These are phyloP conservation scores for Plicaturopsis crispa DNA, from an alignment of 768 basidiomycete species.

Conservation along the genomic window DNA sequence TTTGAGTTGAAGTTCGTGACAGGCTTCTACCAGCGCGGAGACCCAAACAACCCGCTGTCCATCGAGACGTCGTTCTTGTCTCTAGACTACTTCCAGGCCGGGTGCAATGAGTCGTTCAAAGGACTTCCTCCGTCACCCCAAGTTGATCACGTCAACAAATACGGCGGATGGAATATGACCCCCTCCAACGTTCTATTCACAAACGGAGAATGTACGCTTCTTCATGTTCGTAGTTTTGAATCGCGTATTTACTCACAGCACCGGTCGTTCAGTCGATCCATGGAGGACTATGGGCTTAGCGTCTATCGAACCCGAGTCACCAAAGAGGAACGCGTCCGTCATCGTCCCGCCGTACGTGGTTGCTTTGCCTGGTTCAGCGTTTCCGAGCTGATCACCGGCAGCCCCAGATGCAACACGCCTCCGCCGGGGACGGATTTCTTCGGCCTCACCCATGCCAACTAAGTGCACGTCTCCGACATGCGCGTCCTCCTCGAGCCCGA, in stretches of 20 bases:
- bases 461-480: conserved; percentile 46
- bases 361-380: background rate
- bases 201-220: conserved; percentile 38
- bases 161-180: conserved; percentile 46
- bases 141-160: conserved; percentile 38
- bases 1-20: too few species aligned
- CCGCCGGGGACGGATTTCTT: conserved; percentile 31
- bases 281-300: conserved; percentile 46
- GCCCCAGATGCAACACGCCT: conserved; percentile 32
- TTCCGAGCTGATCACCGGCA: too few species aligned
- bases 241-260: too few species aligned
- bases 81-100: conserved; percentile 34
- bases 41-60: conserved; percentile 34
- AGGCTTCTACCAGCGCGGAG: conserved; percentile 43
- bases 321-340: conserved; percentile 29
- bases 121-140: conserved; percentile 32
- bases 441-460: conserved; percentile 35
- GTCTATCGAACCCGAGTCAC: conserved; percentile 39
- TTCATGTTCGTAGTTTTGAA: too few species aligned
- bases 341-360: conserved; percentile 29
- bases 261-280: conserved; percentile 45
- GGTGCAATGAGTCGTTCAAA: conserved; percentile 34
- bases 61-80: conserved; percentile 42
- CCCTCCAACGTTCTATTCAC: conserved; percentile 40
- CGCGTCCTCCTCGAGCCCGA: conserved; percentile 38